These are phyloP conservation scores for Puccinellia tenuiflora DNA, from an alignment of 176 grass and related monocot species.

Conservation along the genomic window DNA sequence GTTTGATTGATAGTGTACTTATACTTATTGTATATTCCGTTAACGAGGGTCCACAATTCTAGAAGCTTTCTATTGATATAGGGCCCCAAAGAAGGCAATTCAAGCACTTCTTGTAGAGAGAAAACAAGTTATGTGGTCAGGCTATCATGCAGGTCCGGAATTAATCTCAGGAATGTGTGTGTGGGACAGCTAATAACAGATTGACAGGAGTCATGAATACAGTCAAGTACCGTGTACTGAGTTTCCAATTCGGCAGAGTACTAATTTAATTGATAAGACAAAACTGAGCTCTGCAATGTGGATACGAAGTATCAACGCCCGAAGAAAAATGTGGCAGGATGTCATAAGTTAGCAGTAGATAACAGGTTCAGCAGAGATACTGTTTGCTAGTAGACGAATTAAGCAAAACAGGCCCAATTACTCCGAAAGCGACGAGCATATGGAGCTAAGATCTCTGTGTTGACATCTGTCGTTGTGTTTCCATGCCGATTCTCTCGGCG, in stretches of 20 bases:
- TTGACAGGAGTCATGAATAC: background rate
- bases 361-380: background rate
- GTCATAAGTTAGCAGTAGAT: background rate
- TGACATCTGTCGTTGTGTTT: background rate
- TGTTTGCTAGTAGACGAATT: background rate
- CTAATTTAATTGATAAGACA: background rate
- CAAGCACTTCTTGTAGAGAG: background rate
- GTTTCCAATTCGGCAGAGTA: background rate
- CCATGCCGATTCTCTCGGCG: background rate
- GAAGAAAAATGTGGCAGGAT: slow-evolving; percentile 16
- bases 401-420: slow-evolving; percentile 10
- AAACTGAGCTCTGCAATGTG: too few species aligned
- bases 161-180: background rate
- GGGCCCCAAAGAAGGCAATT: background rate
- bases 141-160: background rate
- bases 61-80: background rate
- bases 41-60: background rate
- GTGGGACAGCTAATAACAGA: background rate
- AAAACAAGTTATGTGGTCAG: background rate
- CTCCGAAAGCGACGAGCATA: slow-evolving; percentile 1
- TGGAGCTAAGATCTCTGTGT: background rate
- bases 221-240: background rate
- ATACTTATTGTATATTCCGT: background rate
- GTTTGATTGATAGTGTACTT: background rate
- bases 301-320: background rate